Base-by-base conservation (phyloP, 805 yeast species). In the Suhomyces faveliae region DNA sequence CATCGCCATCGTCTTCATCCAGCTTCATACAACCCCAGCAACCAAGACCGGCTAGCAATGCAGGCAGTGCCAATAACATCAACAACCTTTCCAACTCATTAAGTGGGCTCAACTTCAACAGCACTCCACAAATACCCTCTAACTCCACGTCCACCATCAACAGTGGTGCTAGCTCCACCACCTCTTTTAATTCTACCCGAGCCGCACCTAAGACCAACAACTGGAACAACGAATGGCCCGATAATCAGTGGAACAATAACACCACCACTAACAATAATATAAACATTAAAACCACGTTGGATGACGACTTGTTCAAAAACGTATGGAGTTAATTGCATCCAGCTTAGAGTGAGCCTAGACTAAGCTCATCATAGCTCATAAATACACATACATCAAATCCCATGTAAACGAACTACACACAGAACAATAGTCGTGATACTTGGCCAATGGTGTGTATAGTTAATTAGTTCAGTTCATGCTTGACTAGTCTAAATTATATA, bases 231-330 rank as follows among this genome's bases (percentile, higher is more conserved):
- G 74, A 70, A 49, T 68, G 76, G 76, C 57, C 61, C 45, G 67
- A 64, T 15, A 15, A 6, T 7, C 27, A 24, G 10, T 38, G 40
- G 40, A 44, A 38, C 51, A 27, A 52, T 24, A 41, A 40, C 48
- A 21, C 6, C 27, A 24, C 27, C n/a, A n/a, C n/a, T 15, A 27
- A n/a, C 37, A 33, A 33, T 11, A 33, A 43, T 12, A 27, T 40
- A 13, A 54, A 43, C 13, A 27, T 40, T n/a, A 54, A 50, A 13
- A 33, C 21, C 19, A 42, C 27, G 9, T 59, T 80, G 43, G 87
- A 84, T 51, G 86, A 81, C 58, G 89, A 84, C 46, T 66, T 84
- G 52, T 83, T 83, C 68, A 83, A 83, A 56, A 84, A 84, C 58
- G 88, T 83, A 3, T 84, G 89, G 89, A 70, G 71, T 45, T 80